phyloP scores from a whole-genome alignment of 2,329 filamentous ascomycete species.

The Cladorrhinum sp. region DNA sequence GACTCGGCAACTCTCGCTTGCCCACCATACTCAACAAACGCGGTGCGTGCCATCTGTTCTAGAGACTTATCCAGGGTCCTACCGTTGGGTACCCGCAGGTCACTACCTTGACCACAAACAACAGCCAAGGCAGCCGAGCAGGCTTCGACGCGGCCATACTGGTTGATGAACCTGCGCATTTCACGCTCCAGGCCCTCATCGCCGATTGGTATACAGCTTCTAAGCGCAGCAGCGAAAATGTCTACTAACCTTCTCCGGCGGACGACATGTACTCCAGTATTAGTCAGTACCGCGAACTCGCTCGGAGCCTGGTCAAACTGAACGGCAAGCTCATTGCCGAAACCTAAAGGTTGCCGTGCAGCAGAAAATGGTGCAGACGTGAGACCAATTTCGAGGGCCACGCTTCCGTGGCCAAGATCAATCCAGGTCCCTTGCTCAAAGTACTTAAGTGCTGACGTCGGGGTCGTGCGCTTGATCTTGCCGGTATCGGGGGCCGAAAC shows the following conservation, averaged over 20 bases:
- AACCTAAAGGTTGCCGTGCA: conserved; percentile 66
- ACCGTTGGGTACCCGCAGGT: conserved; percentile 66
- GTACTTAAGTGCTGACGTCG: conserved; percentile 56
- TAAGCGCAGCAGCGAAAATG: conserved; percentile 80
- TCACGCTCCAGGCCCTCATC: conserved; percentile 80
- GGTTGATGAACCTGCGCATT: conserved; percentile 76
- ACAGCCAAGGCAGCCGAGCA: conserved; percentile 90
- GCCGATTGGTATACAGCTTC: conserved; percentile 57
- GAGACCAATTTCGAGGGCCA: conserved; percentile 74
- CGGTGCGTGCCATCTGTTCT: conserved; percentile 77
- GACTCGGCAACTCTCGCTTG: conserved; percentile 78
- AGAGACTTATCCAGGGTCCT: conserved; percentile 82
- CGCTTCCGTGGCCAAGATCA: conserved; percentile 60
- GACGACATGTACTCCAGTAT: conserved; percentile 83
- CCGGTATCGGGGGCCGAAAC: conserved; percentile 85
- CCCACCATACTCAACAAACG: conserved; percentile 90
- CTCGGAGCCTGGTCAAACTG: conserved; percentile 82
- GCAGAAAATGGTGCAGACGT: conserved; percentile 72
- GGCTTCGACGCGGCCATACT: conserved; percentile 85
- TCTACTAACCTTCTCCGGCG: conserved; percentile 83
- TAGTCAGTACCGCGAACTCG: conserved; percentile 89
- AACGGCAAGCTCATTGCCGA: conserved; percentile 93
- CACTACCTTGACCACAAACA: conserved; percentile 87
- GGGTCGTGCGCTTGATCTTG: conserved; percentile 64
- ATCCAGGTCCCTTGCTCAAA: conserved; percentile 81